Evolutionary conservation across 352 stramenopile species (phyloP), one percentile per base, ranked within the genome.

Genomic region (Pythium utonaiense): DNA sequence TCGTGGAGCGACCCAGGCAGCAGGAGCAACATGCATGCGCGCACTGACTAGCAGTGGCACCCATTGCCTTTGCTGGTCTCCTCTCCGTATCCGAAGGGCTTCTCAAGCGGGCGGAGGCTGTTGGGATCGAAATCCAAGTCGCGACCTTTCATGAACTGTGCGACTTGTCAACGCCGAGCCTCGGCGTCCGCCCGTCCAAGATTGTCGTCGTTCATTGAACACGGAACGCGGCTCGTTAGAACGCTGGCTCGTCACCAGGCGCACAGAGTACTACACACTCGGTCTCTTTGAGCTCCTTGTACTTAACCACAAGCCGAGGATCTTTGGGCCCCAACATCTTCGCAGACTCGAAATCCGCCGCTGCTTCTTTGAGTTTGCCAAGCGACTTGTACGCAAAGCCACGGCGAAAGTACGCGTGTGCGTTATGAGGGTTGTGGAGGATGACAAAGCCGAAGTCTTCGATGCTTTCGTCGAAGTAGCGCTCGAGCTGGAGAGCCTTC

Each of bases 381-480:
- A 93, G 55, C 4, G 80, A 62, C 56, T 92, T 91, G 41, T 77
- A 74, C 13, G 78, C 75, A 63, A 94, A 93, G 12, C 71, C 86
- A 10, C 84, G 78, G n/a, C 86, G 77, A 54, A 95, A 94, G 51
- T 90, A 84, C 8, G 87, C 86, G 48, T 93, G 80, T 0, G 86
- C 85, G 45, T 95, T 96, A 57, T 77, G 79, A 27, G 87, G 83
- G 45, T 92, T 89, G 53, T 83, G 70, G 16, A 56, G 41, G 21
- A 94, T 70, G 12, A 96, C 86, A 9, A 76, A 72, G 19, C 63
- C 80, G 52, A 96, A 95, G 59, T 95, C 84, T 14, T 77, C 73
- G 24, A 92, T 67, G 8, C 80, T 79, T 64, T 91, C 83, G 5
- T 84, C 69, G 47, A 83, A 79, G 58, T 85, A 84, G 30, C 60